Percentiles rank a stretch among this genome's conserved stretches.
These are phyloP conservation scores for Sphaceloma murrayae DNA, from an alignment of 2,329 filamentous ascomycete species.

Conservation along the genomic window DNA sequence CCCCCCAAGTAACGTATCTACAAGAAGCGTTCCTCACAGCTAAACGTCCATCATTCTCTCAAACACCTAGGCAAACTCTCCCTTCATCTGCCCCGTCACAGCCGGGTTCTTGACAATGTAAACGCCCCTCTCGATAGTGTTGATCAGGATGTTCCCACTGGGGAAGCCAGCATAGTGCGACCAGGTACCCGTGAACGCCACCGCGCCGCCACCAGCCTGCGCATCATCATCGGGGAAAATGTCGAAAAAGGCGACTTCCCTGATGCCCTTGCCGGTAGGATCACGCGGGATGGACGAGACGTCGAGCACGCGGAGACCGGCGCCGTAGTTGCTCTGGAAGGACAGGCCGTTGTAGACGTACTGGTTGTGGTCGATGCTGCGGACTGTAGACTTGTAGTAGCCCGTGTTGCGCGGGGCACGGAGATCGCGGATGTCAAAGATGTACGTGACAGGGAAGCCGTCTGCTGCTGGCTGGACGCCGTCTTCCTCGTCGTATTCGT, in stretches of 20 bases:
- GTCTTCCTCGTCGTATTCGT: slow-evolving; percentile 45
- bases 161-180: slow-evolving; percentile 42
- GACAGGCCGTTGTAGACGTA: slow-evolving; percentile 31
- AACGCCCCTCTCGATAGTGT: slow-evolving; percentile 44
- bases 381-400: slow-evolving; percentile 30
- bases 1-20: no score
- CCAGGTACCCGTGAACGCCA: slow-evolving; percentile 37
- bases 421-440: slow-evolving; percentile 42
- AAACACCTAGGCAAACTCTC: slow-evolving; percentile 3
- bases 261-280: slow-evolving; percentile 38
- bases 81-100: slow-evolving; percentile 15
- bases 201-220: slow-evolving; percentile 28
- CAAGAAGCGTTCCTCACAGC: slow-evolving; percentile 1
- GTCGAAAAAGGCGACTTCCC: slow-evolving; percentile 43
- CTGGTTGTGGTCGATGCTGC: slow-evolving; percentile 36
- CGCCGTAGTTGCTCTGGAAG: slow-evolving; percentile 33
- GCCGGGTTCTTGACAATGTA: slow-evolving; percentile 37
- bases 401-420: slow-evolving; percentile 35
- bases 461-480: slow-evolving; percentile 34
- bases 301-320: slow-evolving; percentile 30
- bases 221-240: slow-evolving; percentile 44
- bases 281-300: slow-evolving; percentile 33
- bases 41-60: neutral
- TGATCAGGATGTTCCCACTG: slow-evolving; percentile 42
- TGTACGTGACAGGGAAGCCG: slow-evolving; percentile 39